A percentile compares a stretch with the other conserved stretches of the same genome.
These are phyloP conservation scores for Ilex aquifolium DNA, from an alignment of 257 asterid species.

Conservation along the genomic window DNA sequence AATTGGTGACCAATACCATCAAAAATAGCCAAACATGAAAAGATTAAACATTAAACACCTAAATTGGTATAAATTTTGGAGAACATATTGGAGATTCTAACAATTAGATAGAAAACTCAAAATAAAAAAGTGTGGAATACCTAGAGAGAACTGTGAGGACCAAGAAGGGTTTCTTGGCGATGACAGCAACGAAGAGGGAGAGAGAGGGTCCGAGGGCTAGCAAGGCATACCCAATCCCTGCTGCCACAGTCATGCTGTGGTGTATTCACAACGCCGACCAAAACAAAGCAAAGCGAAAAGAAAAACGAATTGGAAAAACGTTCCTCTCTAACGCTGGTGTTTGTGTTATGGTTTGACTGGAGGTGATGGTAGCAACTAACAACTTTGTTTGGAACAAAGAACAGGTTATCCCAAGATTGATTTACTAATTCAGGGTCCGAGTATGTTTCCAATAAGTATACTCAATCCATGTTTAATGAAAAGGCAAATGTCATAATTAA, in stretches of 20 bases:
- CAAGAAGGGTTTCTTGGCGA: slow-evolving; percentile 82
- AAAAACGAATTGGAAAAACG: no score
- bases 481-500: no score
- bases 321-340: no score
- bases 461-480: no score
- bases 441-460: no score
- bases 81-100: neutral
- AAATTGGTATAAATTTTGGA: neutral
- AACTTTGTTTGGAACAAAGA: no score
- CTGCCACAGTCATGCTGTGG: slow-evolving; percentile 61
- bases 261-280: no score
- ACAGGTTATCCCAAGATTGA: no score
- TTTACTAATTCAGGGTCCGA: no score
- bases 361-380: no score
- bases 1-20: neutral
- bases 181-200: slow-evolving; percentile 65
- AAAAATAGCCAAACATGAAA: neutral
- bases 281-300: no score
- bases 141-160: slow-evolving; percentile 82
- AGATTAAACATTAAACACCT: neutral
- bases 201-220: slow-evolving; percentile 82
- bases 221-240: slow-evolving; percentile 79
- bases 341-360: no score
- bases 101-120: neutral
- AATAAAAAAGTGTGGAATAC: slow-evolving; percentile 16